Conservation (phyloP, 345 rosid genomes). For the Aquilaria sinensis region DNA sequence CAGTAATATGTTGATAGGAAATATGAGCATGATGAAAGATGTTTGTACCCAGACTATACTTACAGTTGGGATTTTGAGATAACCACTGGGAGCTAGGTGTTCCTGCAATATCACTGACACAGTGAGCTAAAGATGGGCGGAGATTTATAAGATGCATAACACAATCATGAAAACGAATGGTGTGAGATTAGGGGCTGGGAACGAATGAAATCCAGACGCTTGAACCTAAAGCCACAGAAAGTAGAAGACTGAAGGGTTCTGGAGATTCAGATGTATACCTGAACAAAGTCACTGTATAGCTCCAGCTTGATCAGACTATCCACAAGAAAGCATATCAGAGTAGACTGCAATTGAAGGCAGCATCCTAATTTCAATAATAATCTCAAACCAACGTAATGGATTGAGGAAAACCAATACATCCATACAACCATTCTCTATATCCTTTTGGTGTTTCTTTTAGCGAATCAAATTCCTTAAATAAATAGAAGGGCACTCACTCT, state of each 20-base stretch:
- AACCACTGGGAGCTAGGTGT: constrained; percentile 84
- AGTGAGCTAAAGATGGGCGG: neutral
- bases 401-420: too few relatives aligned
- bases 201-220: neutral
- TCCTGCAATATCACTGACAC: constrained; percentile 50
- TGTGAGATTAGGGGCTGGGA: neutral
- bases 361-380: neutral
- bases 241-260: neutral
- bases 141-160: constrained; percentile 3
- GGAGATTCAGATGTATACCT: constrained; percentile 33
- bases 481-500: constrained; percentile 36
- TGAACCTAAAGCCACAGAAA: constrained; percentile 1
- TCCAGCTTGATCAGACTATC: constrained; percentile 53
- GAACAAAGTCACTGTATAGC: constrained; percentile 63
- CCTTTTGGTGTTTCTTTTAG: neutral
- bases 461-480: neutral
- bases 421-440: too few relatives aligned
- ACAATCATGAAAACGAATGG: constrained; percentile 3
- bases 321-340: constrained; percentile 52
- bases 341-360: constrained; percentile 32
- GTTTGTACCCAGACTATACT: constrained; percentile 20
- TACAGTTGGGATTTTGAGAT: constrained; percentile 73
- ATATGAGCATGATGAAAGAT: too few relatives aligned
- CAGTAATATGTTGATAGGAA: too few relatives aligned
- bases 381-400: neutral